Base-by-base conservation (phyloP, 768 basidiomycete genomes). In the Tulasnella sp. region DNA sequence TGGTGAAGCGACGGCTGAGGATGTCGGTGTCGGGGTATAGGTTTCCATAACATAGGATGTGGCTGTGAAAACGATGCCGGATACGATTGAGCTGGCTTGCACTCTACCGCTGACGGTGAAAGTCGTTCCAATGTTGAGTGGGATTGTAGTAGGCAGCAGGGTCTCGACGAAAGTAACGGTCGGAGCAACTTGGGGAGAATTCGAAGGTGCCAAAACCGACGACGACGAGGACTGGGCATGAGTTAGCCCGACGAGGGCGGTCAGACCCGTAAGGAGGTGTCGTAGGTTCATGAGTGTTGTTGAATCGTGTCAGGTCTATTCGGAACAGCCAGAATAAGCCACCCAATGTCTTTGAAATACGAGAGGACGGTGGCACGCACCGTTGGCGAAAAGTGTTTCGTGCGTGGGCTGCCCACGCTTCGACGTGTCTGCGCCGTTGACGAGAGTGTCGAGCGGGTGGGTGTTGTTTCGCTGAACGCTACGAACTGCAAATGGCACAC, bases 71-170 rank as follows among this genome's bases (percentile, higher is more conserved):
- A 67, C 77, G 74, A 42, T 39, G 19, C 40, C 77, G 15, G 54
- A 67, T 36, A 42, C 54, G 68, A 52, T 45, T 67, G 39, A 70
- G 38, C 38, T 64, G 36, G 25, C 34, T 45, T 3, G 25, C 11
- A 64, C 67, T 31, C 64, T 76, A 29, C 58, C 74, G 68, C 67
- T 74, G 25, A 75, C 83, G 0, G 89, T 85, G 75, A 42, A 39
- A 52, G 64, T 74, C 19, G 87, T 79, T 8, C 89, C 89, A 74
- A 85, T 82, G 72, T 90, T 91, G 77, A 89, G 88, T 83, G 91
- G 90, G 81, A 88, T 85, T 74, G 87, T 82, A 58, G 87, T 88
- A n/a, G 91, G 88, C 70, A 92, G 79, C 38, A 87, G 82, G 45
- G 87, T 84, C 77, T 84, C 83, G 72, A 92, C 79, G 39, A 87